phyloP scores from a whole-genome alignment of 495 filamentous ascomycete genomes.

The Saxispiralis lemnorum region DNA sequence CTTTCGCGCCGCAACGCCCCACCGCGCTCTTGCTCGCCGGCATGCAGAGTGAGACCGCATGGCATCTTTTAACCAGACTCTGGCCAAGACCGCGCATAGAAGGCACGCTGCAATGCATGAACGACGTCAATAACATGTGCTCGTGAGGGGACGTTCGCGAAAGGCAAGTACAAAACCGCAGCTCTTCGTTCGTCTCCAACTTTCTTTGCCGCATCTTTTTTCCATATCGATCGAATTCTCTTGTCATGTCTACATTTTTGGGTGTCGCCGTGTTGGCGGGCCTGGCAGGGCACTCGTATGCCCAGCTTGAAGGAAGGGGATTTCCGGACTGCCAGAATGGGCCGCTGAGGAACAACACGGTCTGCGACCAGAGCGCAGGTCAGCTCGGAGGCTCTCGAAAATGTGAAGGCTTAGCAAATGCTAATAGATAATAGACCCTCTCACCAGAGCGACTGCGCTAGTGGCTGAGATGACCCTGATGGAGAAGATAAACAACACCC shows the following conservation, averaged over 20 bases:
- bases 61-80: no score
- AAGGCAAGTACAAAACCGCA: no score
- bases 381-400: background rate
- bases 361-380: constrained; percentile 27
- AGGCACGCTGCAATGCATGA: no score
- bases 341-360: constrained; percentile 25
- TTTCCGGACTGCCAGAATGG: constrained; percentile 23
- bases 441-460: constrained; percentile 27
- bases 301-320: constrained; percentile 2
- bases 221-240: background rate
- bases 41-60: no score
- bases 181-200: no score
- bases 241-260: background rate
- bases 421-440: constrained; percentile 17
- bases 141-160: no score
- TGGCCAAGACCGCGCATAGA: no score
- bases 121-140: no score
- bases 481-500: constrained; percentile 40
- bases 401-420: background rate
- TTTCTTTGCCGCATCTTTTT: no score
- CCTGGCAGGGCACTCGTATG: background rate
- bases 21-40: no score
- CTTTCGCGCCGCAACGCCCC: no score
- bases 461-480: constrained; percentile 27
- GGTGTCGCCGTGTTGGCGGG: background rate